Evolutionary conservation across 2,329 filamentous ascomycete species (phyloP), one percentile per base, ranked within the genome.

Genomic region (Xylariaceae sp.): DNA sequence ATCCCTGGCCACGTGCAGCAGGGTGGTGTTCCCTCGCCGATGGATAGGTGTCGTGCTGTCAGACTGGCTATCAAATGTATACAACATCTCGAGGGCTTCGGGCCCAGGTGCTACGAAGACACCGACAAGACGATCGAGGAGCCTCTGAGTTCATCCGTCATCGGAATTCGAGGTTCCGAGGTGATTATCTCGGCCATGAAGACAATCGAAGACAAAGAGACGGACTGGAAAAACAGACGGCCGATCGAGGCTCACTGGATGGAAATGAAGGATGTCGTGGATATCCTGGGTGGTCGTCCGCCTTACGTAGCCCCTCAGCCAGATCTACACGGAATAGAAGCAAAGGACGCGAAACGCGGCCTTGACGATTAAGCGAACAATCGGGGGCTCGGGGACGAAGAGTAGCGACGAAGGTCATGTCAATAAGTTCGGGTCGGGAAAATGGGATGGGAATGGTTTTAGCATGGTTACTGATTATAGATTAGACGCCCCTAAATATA

Each of bases 1-100:
- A 92, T 95, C 44, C 91, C 91, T 0, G 91, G 91, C 12, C 91
- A 96, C 72, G 91, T 95, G 58, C 91, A 96, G 71, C 92, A 96
- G 73, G 91, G 91, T 60, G 90, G 90, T 50, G 89, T 89, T 39
- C 94, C 94, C 0, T 95, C 89, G 2, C 85, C 94, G 6, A 97
- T 99, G 91, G 94, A 99, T 71, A 87, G 94, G 48, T 91, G 92
- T 62, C 85, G 94, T 42, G 92, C 94, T 2, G 87, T 96, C 19
- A 82, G 94, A 44, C 85, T 99, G 63, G 90, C 91, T 10, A 94
- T 97, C 71, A 92, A 91, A 73, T 95, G 90, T 67, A 87, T 97
- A 66, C 85, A 96, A 74, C 90, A 96, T 66, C 76, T 99, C 4
- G 94, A 99, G 71, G 70, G 72, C 18, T 96, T 85, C 62, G 83